Conservation (phyloP, 257 asterid species). For the Petunia axillaris region DNA sequence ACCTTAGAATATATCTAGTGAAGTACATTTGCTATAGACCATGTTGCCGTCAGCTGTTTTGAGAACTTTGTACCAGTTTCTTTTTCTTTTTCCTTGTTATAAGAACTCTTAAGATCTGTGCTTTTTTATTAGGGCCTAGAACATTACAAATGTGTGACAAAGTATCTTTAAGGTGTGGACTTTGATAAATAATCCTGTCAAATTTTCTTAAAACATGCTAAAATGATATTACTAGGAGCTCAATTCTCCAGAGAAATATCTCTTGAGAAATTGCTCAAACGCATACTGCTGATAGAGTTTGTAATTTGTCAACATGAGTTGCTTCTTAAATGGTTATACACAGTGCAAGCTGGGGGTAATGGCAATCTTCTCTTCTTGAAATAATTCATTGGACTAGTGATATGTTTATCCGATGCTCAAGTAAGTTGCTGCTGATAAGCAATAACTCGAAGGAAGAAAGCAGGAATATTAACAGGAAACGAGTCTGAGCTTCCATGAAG, state of each 20-base stretch:
- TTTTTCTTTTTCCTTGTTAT: not conserved
- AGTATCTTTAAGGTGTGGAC: conserved; percentile 5
- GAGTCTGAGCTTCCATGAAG: not conserved
- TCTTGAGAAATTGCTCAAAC: not conserved
- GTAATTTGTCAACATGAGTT: not conserved
- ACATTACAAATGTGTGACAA: not conserved
- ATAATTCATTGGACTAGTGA: not conserved
- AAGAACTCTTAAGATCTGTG: not conserved
- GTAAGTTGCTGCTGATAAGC: not conserved
- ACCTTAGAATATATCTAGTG: not conserved
- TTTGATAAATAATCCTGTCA: not conserved
- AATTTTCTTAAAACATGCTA: conserved; percentile 3
- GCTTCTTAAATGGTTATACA: not conserved
- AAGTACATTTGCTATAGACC: not conserved
- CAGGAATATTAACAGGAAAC: not conserved
- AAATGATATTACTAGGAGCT: not conserved
- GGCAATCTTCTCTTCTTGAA: not conserved
- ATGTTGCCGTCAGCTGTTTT: not conserved
- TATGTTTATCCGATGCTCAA: not conserved
- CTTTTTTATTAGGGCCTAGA: not conserved
- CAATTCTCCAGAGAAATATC: not conserved
- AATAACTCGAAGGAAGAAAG: not conserved
- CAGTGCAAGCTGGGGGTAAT: not conserved
- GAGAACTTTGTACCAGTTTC: not conserved
- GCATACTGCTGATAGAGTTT: not conserved